phyloP scores from a whole-genome alignment of 164 flowering plant genomes.

The Nymphaea colorata region DNA sequence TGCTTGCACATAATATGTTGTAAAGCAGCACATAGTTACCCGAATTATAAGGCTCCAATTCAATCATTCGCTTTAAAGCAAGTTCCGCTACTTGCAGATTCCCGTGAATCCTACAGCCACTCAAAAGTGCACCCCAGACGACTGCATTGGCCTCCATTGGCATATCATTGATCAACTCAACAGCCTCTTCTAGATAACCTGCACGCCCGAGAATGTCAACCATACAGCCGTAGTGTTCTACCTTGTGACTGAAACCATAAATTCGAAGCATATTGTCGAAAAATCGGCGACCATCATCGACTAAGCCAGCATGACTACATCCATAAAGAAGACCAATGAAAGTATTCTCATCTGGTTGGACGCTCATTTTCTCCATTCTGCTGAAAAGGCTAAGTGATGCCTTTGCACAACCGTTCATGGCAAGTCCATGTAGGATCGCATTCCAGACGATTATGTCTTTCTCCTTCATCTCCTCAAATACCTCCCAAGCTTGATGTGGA shows the following conservation, averaged over 20 bases:
- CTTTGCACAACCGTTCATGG: constrained; percentile 19
- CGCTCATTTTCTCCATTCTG: constrained; percentile 17
- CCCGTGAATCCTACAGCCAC: constrained; percentile 18
- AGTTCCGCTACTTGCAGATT: constrained; percentile 18
- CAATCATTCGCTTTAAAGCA: constrained; percentile 15
- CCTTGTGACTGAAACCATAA: constrained; percentile 11
- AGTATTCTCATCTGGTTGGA: constrained; percentile 21
- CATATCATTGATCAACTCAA: constrained; percentile 20
- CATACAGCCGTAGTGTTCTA: constrained; percentile 29
- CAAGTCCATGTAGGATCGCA: constrained; percentile 19
- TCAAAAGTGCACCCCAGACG: constrained; percentile 24
- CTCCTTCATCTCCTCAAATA: constrained; percentile 18
- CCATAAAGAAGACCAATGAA: constrained; percentile 21
- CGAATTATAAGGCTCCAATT: constrained; percentile 21
- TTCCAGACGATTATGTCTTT: constrained; percentile 24
- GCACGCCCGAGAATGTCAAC: constrained; percentile 26
- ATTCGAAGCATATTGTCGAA: constrained; percentile 14
- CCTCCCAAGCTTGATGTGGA: constrained; percentile 14
- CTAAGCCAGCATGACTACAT: constrained; percentile 24
- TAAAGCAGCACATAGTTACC: constrained; percentile 24
- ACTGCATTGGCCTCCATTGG: constrained; percentile 26
- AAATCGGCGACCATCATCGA: constrained; percentile 16
- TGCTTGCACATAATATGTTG: constrained; percentile 15
- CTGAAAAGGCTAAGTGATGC: constrained; percentile 16
- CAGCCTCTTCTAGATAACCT: constrained; percentile 19